Evolutionary conservation across 2,329 filamentous ascomycete genomes (phyloP), one percentile per base, ranked within the genome.

Genomic region (Hysterium pulicare): DNA sequence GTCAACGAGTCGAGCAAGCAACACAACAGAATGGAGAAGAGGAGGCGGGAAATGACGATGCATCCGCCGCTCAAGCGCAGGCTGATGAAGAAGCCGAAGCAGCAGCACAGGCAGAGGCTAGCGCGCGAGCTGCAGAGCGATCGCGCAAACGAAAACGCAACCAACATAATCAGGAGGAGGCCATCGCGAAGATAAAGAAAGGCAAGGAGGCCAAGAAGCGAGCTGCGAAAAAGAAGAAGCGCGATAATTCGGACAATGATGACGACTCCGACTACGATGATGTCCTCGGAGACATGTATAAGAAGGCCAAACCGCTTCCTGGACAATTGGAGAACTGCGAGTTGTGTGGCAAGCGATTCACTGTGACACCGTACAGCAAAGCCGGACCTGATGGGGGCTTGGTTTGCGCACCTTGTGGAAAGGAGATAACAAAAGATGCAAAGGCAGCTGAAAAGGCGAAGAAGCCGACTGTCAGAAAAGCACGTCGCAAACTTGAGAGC

Each of bases 321-420:
- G 90, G 88, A 2, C 91, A 97, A 65, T 80, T 91, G 59, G 89
- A 87, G 49, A 90, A 95, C 52, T 97, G 91, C 61, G 89, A 87
- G 48, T 71, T 83, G 3, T 97, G 91, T 64, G 76, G 78, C 33
- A 95, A 93, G 64, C 83, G 90, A 28, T 97, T 97, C 60, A 95
- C 89, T 0, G 90, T 97, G 33, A 96, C 91, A 0, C 79, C 88
- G 0, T 96, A 96, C 69, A 90, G 86, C 48, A 85, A 89, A 51
- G 79, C 83, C 21, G 89, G 87, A 0, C 86, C 87, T 0, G 76
- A 85, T n/a, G 90, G 90, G 3, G 89, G 89, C 13, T 73, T 97
- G n/a, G 73, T 96, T 2, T 97, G 91, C 61, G 76, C 77, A 3
- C 82, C 86, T 17, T 97, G 91, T 58, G 86, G 87, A 17, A 90